Percentiles rank a stretch among this genome's conserved stretches.
phyloP scores from a whole-genome alignment of 2,329 filamentous ascomycete genomes.

The Cladosporium sp. region DNA sequence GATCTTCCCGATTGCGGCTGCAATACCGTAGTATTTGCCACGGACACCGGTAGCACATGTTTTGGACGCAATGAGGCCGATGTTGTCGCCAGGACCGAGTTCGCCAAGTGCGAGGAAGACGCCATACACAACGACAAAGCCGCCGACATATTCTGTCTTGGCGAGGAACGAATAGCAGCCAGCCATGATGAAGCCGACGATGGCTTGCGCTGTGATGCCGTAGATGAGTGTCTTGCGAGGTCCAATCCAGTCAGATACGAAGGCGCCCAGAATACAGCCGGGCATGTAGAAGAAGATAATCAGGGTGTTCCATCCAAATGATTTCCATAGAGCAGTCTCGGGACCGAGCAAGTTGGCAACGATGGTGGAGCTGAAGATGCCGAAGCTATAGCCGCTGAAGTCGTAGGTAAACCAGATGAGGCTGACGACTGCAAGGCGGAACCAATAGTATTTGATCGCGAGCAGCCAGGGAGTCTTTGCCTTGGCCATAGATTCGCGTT shows the following conservation, averaged over 20 bases:
- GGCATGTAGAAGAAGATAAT: conserved; percentile 89
- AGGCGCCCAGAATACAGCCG: conserved; percentile 75
- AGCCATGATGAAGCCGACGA: conserved; percentile 87
- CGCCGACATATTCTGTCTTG: conserved; percentile 65
- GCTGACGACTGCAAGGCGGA: conserved; percentile 67
- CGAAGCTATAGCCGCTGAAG: conserved; percentile 82
- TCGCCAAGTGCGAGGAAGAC: conserved; percentile 63
- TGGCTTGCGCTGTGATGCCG: conserved; percentile 70
- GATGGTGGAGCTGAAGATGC: conserved; percentile 80
- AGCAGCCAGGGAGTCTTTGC: conserved; percentile 53
- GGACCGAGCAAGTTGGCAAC: conserved; percentile 63
- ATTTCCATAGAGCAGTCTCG: conserved; percentile 65
- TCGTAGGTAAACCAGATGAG: conserved; percentile 80
- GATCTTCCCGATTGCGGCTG: conserved; percentile 72
- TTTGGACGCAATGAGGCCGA: conserved; percentile 82
- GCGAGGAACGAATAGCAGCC: conserved; percentile 73
- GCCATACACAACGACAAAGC: conserved; percentile 76
- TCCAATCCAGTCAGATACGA: conserved; percentile 74
- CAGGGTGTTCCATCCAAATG: conserved; percentile 85
- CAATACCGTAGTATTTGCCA: conserved; percentile 71
- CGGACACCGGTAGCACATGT: conserved; percentile 81
- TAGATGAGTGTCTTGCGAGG: conserved; percentile 71
- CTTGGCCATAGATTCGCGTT: conserved; percentile 65
- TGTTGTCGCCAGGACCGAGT: conserved; percentile 86
- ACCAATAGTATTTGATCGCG: conserved; percentile 69